phyloP scores from a whole-genome alignment of 306 rosid genomes.

The Quercus berberidifolia region DNA sequence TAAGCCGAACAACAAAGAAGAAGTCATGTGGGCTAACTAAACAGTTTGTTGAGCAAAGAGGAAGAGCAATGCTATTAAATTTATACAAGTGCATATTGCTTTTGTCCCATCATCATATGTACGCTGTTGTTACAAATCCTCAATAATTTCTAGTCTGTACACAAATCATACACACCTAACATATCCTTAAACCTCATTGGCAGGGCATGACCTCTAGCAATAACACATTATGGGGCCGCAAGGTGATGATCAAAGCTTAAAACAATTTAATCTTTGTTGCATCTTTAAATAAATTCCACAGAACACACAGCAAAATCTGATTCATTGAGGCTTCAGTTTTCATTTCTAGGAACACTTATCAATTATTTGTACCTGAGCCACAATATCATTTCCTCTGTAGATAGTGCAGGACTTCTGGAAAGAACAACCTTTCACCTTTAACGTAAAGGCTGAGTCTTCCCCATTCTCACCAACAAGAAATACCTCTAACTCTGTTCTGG shows the following conservation, averaged over 20 bases:
- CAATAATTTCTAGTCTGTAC: not conserved
- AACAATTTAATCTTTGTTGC: too few species aligned
- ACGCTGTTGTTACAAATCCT: not conserved
- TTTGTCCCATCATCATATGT: not conserved
- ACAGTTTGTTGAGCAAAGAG: not conserved
- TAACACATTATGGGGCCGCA: too few species aligned
- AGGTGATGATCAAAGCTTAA: too few species aligned
- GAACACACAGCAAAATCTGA: not conserved
- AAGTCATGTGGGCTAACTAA: not conserved
- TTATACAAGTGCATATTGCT: not conserved
- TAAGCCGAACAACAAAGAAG: not conserved
- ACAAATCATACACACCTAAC: not conserved
- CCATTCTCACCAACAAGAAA: not conserved
- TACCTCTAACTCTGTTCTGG: too few species aligned
- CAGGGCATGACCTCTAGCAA: too few species aligned
- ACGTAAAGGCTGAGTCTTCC: constrained; percentile 28
- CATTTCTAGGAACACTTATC: not conserved
- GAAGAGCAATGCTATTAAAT: not conserved
- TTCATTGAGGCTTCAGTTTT: not conserved
- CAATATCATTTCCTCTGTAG: constrained; percentile 43
- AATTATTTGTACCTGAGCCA: constrained; percentile 67
- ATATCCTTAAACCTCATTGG: not conserved
- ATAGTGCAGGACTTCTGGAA: constrained; percentile 63
- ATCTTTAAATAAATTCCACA: too few species aligned
- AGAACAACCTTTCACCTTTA: constrained; percentile 67